Evolutionary conservation across 306 rosid genomes (phyloP).

Genomic region (Boehmeria nivea): DNA sequence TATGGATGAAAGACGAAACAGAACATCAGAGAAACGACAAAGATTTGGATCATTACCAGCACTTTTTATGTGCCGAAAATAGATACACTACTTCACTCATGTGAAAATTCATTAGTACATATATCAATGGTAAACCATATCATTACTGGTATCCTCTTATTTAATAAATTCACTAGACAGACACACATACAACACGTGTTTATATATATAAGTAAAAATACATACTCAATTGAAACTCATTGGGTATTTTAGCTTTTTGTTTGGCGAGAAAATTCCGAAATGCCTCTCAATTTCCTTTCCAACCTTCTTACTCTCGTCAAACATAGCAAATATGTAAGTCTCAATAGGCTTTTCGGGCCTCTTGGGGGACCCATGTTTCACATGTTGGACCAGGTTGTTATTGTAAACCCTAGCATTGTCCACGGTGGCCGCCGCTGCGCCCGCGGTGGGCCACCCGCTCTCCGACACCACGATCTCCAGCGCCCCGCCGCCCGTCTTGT

Average conservation of each 20-base stretch:
- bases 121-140: too few relatives aligned
- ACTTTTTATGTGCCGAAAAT: too few relatives aligned
- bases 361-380: slow-evolving; percentile 25
- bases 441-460: slow-evolving; percentile 37
- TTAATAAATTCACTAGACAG: too few relatives aligned
- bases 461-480: slow-evolving; percentile 33
- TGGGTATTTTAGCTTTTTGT: slow-evolving; percentile 14
- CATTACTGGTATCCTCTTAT: too few relatives aligned
- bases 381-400: slow-evolving; percentile 26
- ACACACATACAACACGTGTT: too few relatives aligned
- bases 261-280: slow-evolving; percentile 33
- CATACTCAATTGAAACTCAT: slow-evolving; percentile 17
- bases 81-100: too few relatives aligned
- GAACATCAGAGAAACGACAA: too few relatives aligned
- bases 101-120: too few relatives aligned
- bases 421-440: slow-evolving; percentile 1
- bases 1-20: too few relatives aligned
- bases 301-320: slow-evolving; percentile 22
- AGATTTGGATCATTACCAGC: too few relatives aligned
- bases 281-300: slow-evolving; percentile 14
- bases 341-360: slow-evolving; percentile 26
- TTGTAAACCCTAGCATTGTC: slow-evolving; percentile 27
- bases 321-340: slow-evolving; percentile 30
- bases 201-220: not conserved
- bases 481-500: slow-evolving; percentile 21